These are phyloP conservation scores for Verruconis gallopava DNA, from an alignment of 2,329 filamentous ascomycete genomes.

Conservation along the genomic window DNA sequence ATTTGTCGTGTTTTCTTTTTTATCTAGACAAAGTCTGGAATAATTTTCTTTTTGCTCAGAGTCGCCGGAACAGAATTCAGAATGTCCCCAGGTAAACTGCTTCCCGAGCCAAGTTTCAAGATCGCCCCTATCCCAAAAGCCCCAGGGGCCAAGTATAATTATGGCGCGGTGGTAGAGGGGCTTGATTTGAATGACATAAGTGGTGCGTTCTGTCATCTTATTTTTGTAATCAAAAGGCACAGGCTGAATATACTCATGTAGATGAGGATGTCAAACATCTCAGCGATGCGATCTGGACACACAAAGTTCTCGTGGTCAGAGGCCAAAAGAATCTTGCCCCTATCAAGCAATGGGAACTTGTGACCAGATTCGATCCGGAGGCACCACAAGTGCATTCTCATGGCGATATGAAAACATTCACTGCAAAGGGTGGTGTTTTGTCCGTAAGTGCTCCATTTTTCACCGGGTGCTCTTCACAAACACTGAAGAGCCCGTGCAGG, in stretches of 20 bases:
- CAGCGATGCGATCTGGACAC: conserved; percentile 3
- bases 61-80: too few relatives aligned
- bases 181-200: conserved; percentile 1
- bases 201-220: not conserved
- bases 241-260: not conserved
- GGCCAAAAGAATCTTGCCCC: conserved; percentile 4
- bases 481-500: too few relatives aligned
- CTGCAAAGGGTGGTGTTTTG: not conserved
- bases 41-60: too few relatives aligned
- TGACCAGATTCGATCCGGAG: conserved; percentile 2
- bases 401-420: conserved; percentile 3
- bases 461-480: too few relatives aligned
- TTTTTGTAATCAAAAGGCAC: not conserved
- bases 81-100: not conserved
- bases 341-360: conserved; percentile 8
- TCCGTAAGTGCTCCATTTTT: conserved; percentile 2
- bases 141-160: conserved; percentile 1
- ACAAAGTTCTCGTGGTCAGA: conserved; percentile 8
- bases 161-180: not conserved
- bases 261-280: conserved; percentile 2
- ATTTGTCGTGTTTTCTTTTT: too few relatives aligned
- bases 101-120: not conserved
- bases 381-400: conserved; percentile 2
- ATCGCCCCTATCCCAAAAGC: not conserved
- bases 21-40: too few relatives aligned